Base-by-base conservation (phyloP, 78 protist genomes). In the Monosiga brevicollis region DNA sequence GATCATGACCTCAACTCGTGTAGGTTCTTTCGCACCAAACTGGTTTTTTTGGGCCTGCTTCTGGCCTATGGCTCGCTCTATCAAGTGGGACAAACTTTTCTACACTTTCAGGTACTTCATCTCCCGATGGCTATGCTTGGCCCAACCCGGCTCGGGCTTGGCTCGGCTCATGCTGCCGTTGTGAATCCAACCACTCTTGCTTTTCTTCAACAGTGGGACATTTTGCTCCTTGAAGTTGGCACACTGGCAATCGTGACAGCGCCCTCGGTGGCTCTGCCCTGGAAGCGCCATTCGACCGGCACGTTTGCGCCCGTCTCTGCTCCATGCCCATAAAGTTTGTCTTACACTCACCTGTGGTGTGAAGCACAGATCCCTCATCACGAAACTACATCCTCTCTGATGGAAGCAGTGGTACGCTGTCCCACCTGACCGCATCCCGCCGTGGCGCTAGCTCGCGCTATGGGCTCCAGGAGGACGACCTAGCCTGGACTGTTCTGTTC, bases 151-250 rank as follows among this genome's bases (percentile, higher is more conserved):
- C 15, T 49, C 29, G 62, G n/a, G n/a, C n/a, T n/a, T n/a, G n/a
- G n/a, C n/a, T n/a, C n/a, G n/a, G n/a, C n/a, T n/a, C n/a, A n/a
- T n/a, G n/a, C n/a, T n/a, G n/a, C n/a, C n/a, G n/a, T n/a, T n/a
- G n/a, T n/a, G n/a, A n/a, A n/a, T n/a, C n/a, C n/a, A n/a, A n/a
- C n/a, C n/a, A n/a, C n/a, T n/a, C n/a, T n/a, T n/a, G n/a, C n/a
- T n/a, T n/a, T n/a, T n/a, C n/a, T n/a, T n/a, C n/a, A n/a, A n/a
- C 62, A 87, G 77, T 87, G 90, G 90, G 90, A 87, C 83, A 35
- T 54, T 38, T 26, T 87, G 41, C 42, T 87, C 36, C 75, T 83
- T 24, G 90, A 87, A 72, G 34, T 42, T 34, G 82, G 82, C 38
- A 34, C 62, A 76, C 0, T 76, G 1, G 75, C 82, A 29, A 2